These are phyloP conservation scores for Cytospora leucostoma DNA, from an alignment of 2,329 filamentous ascomycete species.

Conservation along the genomic window DNA sequence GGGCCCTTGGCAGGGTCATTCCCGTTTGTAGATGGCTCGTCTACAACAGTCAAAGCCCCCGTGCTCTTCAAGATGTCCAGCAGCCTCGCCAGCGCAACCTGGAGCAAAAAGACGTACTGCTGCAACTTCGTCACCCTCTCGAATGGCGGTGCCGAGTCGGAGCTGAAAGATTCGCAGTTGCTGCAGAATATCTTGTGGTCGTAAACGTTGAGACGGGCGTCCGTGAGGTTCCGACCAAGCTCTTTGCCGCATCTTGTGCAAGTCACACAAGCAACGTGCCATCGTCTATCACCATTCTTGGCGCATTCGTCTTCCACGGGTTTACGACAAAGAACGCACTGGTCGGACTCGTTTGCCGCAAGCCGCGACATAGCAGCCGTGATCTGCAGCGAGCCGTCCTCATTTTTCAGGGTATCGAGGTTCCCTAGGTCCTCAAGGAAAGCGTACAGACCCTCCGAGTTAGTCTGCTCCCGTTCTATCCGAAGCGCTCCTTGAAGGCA, in stretches of 20 bases:
- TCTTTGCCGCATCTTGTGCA: conserved; percentile 69
- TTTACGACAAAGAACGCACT: conserved; percentile 77
- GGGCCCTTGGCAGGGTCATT: conserved; percentile 68
- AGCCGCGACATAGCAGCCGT: conserved; percentile 66
- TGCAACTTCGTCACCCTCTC: conserved; percentile 80
- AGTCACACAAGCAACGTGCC: conserved; percentile 80
- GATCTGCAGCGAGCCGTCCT: conserved; percentile 63
- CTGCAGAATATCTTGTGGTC: conserved; percentile 72
- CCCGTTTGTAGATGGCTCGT: conserved; percentile 68
- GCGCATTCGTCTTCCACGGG: conserved; percentile 95
- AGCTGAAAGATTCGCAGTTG: conserved; percentile 61
- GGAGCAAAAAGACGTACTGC: conserved; percentile 90
- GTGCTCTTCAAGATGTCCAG: conserved; percentile 83
- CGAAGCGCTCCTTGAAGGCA: conserved; percentile 92
- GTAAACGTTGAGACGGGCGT: conserved; percentile 69
- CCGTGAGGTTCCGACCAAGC: conserved; percentile 65
- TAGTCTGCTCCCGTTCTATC: conserved; percentile 80
- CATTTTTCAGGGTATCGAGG: conserved; percentile 74
- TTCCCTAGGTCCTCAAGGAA: conserved; percentile 84
- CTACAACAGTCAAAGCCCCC: conserved; percentile 75
- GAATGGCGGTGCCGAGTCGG: conserved; percentile 59
- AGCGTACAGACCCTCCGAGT: conserved; percentile 72
- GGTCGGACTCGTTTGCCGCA: conserved; percentile 77
- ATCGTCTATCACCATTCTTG: conserved; percentile 71
- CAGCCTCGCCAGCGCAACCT: conserved; percentile 86